These are phyloP conservation scores for Vanilla planifolia DNA, from an alignment of 106 monocot species.

Conservation along the genomic window DNA sequence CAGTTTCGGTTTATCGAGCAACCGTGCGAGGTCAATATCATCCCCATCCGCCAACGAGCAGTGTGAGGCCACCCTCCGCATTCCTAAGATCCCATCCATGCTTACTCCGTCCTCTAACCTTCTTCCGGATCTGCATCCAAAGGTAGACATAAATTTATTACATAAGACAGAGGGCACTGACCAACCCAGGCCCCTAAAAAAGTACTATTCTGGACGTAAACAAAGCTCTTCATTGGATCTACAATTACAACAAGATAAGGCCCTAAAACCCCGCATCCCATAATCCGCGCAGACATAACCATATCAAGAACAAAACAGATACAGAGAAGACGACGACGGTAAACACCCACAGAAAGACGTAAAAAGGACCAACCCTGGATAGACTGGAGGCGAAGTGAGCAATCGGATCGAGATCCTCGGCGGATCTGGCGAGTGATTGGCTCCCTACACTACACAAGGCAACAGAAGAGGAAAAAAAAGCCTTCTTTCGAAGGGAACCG, in stretches of 20 bases:
- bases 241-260: background rate
- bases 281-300: background rate
- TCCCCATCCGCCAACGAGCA: conserved; percentile 46
- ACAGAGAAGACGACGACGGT: background rate
- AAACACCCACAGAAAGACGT: background rate
- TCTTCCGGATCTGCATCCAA: conserved; percentile 5
- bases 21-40: conserved; percentile 42
- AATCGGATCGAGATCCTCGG: background rate
- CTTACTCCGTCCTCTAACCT: background rate
- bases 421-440: background rate
- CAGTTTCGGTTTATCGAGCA: conserved; percentile 50
- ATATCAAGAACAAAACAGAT: background rate
- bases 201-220: background rate
- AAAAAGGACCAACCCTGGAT: background rate
- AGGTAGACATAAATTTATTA: background rate
- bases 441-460: background rate
- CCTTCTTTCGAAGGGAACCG: background rate
- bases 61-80: conserved; percentile 32
- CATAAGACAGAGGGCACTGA: background rate
- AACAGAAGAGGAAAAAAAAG: background rate
- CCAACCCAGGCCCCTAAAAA: background rate
- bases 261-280: background rate
- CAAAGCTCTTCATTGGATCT: background rate
- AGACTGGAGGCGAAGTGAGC: too few species aligned
- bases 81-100: conserved; percentile 11